phyloP scores from a whole-genome alignment of 2,329 filamentous ascomycete genomes.

The Purpureocillium takamizusanense region DNA sequence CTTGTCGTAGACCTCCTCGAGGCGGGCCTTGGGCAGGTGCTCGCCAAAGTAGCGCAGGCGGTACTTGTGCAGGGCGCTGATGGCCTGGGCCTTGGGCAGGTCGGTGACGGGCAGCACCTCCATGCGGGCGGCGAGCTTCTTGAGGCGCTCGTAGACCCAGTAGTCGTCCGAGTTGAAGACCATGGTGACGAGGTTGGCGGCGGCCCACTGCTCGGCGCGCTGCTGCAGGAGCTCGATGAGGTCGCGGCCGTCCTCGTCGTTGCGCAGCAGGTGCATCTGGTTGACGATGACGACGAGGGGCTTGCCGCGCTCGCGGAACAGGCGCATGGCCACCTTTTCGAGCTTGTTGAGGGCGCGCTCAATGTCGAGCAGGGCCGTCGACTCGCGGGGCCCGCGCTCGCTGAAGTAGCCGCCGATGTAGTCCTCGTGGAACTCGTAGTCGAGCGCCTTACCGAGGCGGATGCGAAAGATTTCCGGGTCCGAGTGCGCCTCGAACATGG shows the following conservation, averaged over 20 bases:
- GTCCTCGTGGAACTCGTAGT: conserved; percentile 96
- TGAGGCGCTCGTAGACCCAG: conserved; percentile 94
- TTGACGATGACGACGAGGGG: conserved; percentile 93
- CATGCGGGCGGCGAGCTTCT: conserved; percentile 88
- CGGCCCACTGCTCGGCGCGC: conserved; percentile 92
- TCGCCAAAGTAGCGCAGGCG: conserved; percentile 71
- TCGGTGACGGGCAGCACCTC: conserved; percentile 83
- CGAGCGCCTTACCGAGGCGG: conserved; percentile 82
- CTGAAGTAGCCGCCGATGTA: conserved; percentile 96
- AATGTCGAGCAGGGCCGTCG: conserved; percentile 86
- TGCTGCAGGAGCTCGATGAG: conserved; percentile 92
- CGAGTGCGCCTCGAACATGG: conserved; percentile 94
- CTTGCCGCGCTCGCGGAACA: conserved; percentile 49
- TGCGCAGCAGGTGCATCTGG: conserved; percentile 80
- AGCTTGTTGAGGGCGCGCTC: conserved; percentile 96
- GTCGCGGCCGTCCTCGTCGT: conserved; percentile 89
- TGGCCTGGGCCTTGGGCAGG: conserved; percentile 67
- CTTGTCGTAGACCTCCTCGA: conserved; percentile 74
- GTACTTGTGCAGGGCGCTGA: conserved; percentile 69
- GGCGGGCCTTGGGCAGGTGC: conserved; percentile 37
- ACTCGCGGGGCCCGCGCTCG: conserved; percentile 85
- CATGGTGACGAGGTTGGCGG: conserved; percentile 79
- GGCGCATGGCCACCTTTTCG: conserved; percentile 81
- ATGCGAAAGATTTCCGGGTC: conserved; percentile 94
- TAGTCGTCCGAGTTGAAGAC: conserved; percentile 97